Conservation (phyloP, 2,329 filamentous ascomycete genomes). For the Fusarium sterilihyphosum region DNA sequence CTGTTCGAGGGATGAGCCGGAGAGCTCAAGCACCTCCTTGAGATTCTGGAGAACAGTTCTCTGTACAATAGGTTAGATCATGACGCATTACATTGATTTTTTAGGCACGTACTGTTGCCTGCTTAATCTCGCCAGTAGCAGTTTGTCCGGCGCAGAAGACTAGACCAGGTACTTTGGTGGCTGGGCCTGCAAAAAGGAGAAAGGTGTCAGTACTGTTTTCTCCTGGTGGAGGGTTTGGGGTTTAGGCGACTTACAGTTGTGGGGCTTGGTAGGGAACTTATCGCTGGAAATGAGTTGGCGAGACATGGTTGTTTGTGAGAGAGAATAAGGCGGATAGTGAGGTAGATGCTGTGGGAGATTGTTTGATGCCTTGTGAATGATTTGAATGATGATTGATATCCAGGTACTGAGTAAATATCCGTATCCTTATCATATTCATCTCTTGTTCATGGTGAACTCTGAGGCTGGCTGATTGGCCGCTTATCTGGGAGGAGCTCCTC, state of each 20-base stretch:
- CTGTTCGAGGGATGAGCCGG: slow-evolving; percentile 69
- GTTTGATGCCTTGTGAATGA: not conserved
- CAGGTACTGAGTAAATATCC: not conserved
- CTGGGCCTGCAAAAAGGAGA: slow-evolving; percentile 47
- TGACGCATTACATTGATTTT: accelerated
- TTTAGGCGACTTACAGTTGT: slow-evolving; percentile 51
- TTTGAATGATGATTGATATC: not conserved
- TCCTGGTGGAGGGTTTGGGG: not conserved
- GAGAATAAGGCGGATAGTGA: not conserved
- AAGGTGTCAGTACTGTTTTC: not conserved
- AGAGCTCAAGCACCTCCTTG: slow-evolving; percentile 73
- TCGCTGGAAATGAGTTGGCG: slow-evolving; percentile 58
- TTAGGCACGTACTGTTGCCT: slow-evolving; percentile 42
- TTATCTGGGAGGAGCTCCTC: slow-evolving; percentile 23
- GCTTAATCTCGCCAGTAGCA: slow-evolving; percentile 59
- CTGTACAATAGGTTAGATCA: not conserved
- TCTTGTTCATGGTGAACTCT: not conserved
- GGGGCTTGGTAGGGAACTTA: slow-evolving; percentile 58
- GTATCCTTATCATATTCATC: not conserved
- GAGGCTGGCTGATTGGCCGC: not conserved
- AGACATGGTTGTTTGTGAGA: slow-evolving; percentile 49
- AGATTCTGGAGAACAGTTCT: slow-evolving; percentile 59
- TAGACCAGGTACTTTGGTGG: slow-evolving; percentile 56
- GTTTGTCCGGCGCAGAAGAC: slow-evolving; percentile 59
- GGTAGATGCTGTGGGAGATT: not conserved